Conservation (phyloP, 179 eudicot species). For the Vitellaria paradoxa region DNA sequence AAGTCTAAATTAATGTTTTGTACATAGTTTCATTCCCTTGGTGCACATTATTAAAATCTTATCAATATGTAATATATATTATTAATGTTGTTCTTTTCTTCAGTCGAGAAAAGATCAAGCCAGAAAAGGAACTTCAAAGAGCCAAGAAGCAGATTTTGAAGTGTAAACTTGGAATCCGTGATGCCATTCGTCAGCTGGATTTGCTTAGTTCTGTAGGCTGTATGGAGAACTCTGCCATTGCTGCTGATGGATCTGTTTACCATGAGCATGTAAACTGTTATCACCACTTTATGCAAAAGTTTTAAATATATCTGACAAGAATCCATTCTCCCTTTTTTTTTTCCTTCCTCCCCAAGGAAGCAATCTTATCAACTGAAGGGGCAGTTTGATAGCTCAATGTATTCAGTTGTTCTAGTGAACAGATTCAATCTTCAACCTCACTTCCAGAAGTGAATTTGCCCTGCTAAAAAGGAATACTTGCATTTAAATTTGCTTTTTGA, state of each 20-base stretch:
- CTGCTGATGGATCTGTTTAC: conserved; percentile 92
- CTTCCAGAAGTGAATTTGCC: not conserved
- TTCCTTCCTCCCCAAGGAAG: not conserved
- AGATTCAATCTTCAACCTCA: not conserved
- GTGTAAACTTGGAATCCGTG: conserved; percentile 92
- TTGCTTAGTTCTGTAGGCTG: conserved; percentile 77
- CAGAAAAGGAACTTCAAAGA: conserved; percentile 83
- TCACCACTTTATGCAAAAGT: not conserved
- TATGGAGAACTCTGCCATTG: conserved; percentile 66
- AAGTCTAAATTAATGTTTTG: no score
- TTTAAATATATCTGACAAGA: not conserved
- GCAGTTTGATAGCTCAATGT: conserved; percentile 1
- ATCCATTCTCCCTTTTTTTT: not conserved
- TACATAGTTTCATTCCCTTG: no score
- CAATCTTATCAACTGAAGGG: not conserved
- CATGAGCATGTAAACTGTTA: conserved; percentile 79
- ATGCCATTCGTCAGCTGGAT: conserved; percentile 80
- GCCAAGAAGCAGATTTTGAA: conserved; percentile 80
- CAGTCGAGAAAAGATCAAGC: conserved; percentile 95
- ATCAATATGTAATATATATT: no score
- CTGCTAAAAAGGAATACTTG: not conserved
- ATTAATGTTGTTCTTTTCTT: conserved; percentile 6
- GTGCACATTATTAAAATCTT: no score
- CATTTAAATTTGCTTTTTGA: not conserved
- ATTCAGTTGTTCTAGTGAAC: not conserved